Evolutionary conservation across 2,329 filamentous ascomycete genomes (phyloP).

Genomic region (Metarhizium robertsii): DNA sequence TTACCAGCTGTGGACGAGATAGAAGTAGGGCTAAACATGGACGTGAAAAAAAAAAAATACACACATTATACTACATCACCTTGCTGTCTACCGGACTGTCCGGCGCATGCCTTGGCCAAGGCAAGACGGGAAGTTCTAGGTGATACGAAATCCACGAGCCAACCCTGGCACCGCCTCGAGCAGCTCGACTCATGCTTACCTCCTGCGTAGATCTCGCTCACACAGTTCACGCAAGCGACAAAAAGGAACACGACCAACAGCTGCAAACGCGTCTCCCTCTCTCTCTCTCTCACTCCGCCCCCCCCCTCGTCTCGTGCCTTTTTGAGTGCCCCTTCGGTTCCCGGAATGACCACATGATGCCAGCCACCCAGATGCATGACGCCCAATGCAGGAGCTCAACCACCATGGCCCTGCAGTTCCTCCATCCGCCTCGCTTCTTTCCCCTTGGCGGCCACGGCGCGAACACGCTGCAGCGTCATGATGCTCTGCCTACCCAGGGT

Average conservation of each 20-base stretch:
- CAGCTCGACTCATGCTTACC: not conserved
- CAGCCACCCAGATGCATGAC: constrained; percentile 2
- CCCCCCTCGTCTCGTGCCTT: not conserved
- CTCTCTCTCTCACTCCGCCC: not conserved
- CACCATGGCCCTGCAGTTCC: not conserved
- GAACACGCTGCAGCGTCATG: not conserved
- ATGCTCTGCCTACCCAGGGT: not conserved
- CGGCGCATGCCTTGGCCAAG: not conserved
- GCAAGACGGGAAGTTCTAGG: not conserved
- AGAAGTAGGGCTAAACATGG: no score
- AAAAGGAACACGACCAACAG: not conserved
- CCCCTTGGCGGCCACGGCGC: not conserved
- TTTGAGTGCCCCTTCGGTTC: not conserved
- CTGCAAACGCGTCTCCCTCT: not conserved
- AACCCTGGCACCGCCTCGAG: not conserved
- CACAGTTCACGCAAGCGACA: not conserved
- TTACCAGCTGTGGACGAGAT: not conserved
- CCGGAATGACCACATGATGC: constrained; percentile 2
- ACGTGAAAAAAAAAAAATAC: no score
- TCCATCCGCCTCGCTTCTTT: not conserved
- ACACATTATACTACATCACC: not conserved
- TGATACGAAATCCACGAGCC: not conserved
- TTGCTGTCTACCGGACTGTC: not conserved
- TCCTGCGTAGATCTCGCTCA: not conserved
- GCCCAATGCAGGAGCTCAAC: not conserved